Evolutionary conservation across 2,329 filamentous ascomycete genomes (phyloP), one percentile per base, ranked within the genome.

Genomic region (Penicillium sp.): DNA sequence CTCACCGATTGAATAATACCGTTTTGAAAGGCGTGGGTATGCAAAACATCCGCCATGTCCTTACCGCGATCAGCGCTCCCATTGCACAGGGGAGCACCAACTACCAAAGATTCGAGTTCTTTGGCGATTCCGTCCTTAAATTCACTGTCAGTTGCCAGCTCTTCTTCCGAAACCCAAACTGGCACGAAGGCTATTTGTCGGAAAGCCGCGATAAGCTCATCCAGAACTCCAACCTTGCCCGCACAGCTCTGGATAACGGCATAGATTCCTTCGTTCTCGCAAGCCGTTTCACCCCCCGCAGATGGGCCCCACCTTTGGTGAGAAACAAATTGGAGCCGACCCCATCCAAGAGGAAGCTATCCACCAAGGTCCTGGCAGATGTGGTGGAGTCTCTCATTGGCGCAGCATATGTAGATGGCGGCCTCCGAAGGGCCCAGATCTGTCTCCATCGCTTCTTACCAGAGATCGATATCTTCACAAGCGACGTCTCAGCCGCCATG

Each of bases 311-410:
- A 0, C 69, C 79, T 0, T 86, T 87, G 54, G 72, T 80, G 5
- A 67, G 71, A 2, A 70, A 80, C 14, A 61, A 61, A 4, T 29
- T 41, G 22, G 62, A 52, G 46, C 37, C 46, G 8, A 42, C 41
- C 7, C 44, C 55, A 1, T 28, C 29, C 1, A 58, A 68, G 38
- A 69, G 76, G 5, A 61, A 65, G 12, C 64, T 90, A 28, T 86
- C 88, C 0, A 86, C 83, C 1, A 97, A 97, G 65, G 81, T 81
- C 0, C 78, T 96, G 7, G 92, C 92, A 3, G 92, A 97, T 61
- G 84, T 96, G 0, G 79, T 95, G 0, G 92, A 97, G 65, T 81
- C 91, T 0, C 74, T 96, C 0, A 85, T 96, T 16, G 92, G 89
- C 1, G 87, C 84, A 0, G 80, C 87, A 0, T 90, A 80, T 59